Conservation (phyloP, 441 rosid species). For the Bocquillonia castaneifolia region DNA sequence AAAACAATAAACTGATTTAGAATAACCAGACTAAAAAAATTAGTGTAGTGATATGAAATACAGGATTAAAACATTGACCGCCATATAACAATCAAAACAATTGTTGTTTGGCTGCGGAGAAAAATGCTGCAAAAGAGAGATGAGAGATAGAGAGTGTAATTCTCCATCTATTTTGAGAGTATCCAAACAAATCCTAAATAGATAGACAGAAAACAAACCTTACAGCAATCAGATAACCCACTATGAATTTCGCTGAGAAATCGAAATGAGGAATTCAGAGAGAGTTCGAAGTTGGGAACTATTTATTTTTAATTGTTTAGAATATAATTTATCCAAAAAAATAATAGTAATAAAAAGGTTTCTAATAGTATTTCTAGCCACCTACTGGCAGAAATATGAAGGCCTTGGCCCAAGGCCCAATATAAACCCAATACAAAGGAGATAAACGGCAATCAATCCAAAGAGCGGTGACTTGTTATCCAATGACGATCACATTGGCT, state of each 20-base stretch:
- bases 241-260: background rate
- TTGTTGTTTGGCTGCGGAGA: too few species aligned
- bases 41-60: too few species aligned
- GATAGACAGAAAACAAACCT: conserved; percentile 9
- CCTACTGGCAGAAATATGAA: too few species aligned
- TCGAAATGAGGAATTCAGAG: background rate
- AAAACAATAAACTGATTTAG: too few species aligned
- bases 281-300: background rate
- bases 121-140: too few species aligned
- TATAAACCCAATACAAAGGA: background rate
- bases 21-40: too few species aligned
- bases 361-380: too few species aligned
- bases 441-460: background rate
- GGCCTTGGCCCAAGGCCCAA: background rate
- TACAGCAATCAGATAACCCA: conserved; percentile 7
- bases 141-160: too few species aligned
- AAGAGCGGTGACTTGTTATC: background rate
- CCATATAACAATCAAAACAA: too few species aligned
- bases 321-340: background rate
- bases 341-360: too few species aligned
- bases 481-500: conserved; percentile 35
- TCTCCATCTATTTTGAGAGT: too few species aligned
- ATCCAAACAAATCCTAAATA: conserved; percentile 2
- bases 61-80: too few species aligned
- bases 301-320: background rate